phyloP scores from a whole-genome alignment of 2,329 filamentous ascomycete genomes.

The Aspergillus fructus region DNA sequence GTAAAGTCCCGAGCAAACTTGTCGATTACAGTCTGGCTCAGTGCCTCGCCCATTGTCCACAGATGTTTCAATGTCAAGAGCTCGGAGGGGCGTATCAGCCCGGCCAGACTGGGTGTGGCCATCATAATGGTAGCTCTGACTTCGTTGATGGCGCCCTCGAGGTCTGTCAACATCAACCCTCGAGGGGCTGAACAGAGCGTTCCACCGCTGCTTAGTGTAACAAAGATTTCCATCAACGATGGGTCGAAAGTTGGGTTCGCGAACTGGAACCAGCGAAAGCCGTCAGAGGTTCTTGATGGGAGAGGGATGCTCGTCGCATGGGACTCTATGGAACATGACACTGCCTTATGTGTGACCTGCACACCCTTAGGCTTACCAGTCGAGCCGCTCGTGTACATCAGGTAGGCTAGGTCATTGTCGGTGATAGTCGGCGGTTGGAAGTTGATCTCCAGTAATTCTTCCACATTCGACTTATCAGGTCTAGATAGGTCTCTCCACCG shows the following conservation, averaged over 20 bases:
- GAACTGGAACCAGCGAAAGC: constrained; percentile 40
- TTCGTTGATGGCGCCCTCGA: constrained; percentile 29
- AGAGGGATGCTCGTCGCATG: constrained; percentile 27
- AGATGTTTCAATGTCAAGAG: constrained; percentile 26
- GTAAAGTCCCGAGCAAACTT: constrained; percentile 26
- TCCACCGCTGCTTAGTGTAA: constrained; percentile 29
- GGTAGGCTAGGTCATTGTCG: constrained; percentile 29
- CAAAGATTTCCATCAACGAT: constrained; percentile 32
- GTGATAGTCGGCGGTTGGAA: constrained; percentile 12
- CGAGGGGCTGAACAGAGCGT: constrained; percentile 37
- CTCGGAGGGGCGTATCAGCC: constrained; percentile 28
- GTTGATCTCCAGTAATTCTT: too few relatives aligned
- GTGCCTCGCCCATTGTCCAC: constrained; percentile 37
- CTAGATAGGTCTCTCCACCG: constrained; percentile 16
- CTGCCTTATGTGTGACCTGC: constrained; percentile 30
- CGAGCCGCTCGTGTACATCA: constrained; percentile 36
- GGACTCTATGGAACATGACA: constrained; percentile 31
- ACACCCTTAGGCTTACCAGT: constrained; percentile 38
- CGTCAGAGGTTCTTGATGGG: constrained; percentile 16
- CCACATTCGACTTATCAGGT: background rate
- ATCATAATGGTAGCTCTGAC: constrained; percentile 38
- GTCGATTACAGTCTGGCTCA: constrained; percentile 32
- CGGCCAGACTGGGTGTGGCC: constrained; percentile 40
- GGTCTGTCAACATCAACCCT: constrained; percentile 27
- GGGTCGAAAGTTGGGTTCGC: constrained; percentile 37